Conservation (phyloP, 768 basidiomycete genomes). For the Lentinula aciculospora region DNA sequence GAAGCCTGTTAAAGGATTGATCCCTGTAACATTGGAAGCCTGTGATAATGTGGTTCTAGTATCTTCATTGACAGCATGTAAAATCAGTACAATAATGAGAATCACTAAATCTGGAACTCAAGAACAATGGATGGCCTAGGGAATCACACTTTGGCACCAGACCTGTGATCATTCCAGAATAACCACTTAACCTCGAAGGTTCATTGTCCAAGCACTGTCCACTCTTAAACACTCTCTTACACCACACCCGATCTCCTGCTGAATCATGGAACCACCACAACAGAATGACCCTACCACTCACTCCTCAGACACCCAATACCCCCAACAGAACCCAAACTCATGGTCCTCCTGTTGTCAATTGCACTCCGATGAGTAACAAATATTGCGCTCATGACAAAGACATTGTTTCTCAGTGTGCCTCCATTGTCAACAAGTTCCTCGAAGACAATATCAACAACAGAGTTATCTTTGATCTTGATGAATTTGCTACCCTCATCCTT, state of each 20-base stretch:
- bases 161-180: background rate
- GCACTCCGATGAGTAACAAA: background rate
- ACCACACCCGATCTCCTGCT: background rate
- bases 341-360: background rate
- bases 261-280: background rate
- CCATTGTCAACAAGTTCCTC: background rate
- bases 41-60: no score
- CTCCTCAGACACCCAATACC: background rate
- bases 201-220: background rate
- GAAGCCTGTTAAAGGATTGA: no score
- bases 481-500: background rate
- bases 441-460: background rate
- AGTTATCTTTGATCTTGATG: background rate
- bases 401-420: background rate
- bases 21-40: no score
- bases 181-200: background rate
- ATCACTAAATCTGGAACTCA: background rate
- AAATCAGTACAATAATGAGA: background rate
- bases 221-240: background rate
- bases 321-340: background rate
- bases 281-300: background rate
- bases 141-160: background rate
- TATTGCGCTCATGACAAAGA: background rate
- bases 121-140: background rate
- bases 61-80: no score